phyloP scores from a whole-genome alignment of 768 basidiomycete species.

The Termitomyces titanicus region DNA sequence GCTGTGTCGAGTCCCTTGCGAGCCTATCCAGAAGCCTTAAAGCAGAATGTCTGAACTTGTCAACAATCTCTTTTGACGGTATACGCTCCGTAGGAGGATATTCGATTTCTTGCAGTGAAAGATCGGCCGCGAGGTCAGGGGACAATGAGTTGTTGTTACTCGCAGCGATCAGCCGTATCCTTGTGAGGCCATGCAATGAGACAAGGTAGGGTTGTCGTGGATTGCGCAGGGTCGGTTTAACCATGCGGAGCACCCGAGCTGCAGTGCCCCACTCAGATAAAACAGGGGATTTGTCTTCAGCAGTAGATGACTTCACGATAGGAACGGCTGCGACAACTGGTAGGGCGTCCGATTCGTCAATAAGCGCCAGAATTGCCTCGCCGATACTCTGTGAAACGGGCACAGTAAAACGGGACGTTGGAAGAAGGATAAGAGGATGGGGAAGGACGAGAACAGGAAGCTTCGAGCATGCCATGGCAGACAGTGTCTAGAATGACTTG shows the following conservation, averaged over 20 bases:
- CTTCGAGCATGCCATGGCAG: constrained; percentile 40
- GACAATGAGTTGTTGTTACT: constrained; percentile 22
- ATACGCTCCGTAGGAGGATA: constrained; percentile 43
- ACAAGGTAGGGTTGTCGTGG: constrained; percentile 62
- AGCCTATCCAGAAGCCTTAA: constrained; percentile 66
- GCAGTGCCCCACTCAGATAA: constrained; percentile 62
- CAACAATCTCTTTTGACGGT: constrained; percentile 52
- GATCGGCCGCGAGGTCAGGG: constrained; percentile 22
- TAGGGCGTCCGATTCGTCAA: constrained; percentile 66
- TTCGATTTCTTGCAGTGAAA: constrained; percentile 41
- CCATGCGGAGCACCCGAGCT: constrained; percentile 67
- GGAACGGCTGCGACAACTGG: constrained; percentile 71
- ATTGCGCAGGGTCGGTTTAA: constrained; percentile 54
- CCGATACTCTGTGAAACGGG: constrained; percentile 61
- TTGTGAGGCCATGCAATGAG: constrained; percentile 67
- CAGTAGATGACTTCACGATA: constrained; percentile 27
- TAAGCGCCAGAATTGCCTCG: constrained; percentile 60
- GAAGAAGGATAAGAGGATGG: constrained; percentile 72
- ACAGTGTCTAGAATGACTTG: not conserved
- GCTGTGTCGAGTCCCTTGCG: constrained; percentile 42
- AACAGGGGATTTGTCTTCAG: constrained; percentile 15
- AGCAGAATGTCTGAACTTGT: constrained; percentile 69
- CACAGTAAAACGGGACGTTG: constrained; percentile 65
- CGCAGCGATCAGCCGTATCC: constrained; percentile 52
- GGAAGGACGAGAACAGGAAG: constrained; percentile 70